Evolutionary conservation across 768 basidiomycete species (phyloP).

Genomic region (Tylopilus sp.): DNA sequence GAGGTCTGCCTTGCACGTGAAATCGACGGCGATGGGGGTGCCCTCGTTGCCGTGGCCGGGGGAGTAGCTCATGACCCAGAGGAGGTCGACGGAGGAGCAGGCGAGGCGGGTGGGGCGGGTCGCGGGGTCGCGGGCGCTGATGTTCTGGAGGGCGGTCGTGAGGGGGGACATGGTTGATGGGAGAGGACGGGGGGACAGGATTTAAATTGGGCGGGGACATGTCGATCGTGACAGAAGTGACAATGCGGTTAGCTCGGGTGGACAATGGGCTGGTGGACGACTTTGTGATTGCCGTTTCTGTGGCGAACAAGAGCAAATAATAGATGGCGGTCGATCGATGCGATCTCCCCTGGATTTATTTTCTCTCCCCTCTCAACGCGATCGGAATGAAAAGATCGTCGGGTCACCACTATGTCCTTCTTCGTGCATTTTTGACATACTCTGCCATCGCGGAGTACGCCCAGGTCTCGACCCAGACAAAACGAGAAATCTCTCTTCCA

Average conservation of each 20-base stretch:
- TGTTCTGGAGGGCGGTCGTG: constrained; percentile 12
- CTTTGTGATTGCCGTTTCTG: constrained; percentile 19
- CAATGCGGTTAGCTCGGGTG: neutral
- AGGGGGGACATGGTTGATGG: neutral
- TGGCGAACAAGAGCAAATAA: constrained; percentile 25
- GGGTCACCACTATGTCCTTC: neutral
- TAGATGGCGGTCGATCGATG: neutral
- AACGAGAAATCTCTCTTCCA: constrained; percentile 6
- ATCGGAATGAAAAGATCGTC: constrained; percentile 13
- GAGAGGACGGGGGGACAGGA: constrained; percentile 5
- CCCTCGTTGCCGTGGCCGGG: constrained; percentile 64
- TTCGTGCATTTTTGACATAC: constrained; percentile 19
- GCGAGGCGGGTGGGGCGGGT: constrained; percentile 29
- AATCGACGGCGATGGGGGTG: constrained; percentile 58
- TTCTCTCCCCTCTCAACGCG: neutral
- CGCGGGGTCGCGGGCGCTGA: constrained; percentile 5
- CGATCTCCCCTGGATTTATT: constrained; percentile 17
- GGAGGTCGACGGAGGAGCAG: constrained; percentile 49
- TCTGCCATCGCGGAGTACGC: constrained; percentile 27
- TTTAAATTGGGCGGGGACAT: constrained; percentile 20
- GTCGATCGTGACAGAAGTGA: constrained; percentile 13
- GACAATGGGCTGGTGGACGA: constrained; percentile 3
- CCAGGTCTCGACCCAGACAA: neutral
- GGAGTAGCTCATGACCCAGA: constrained; percentile 63
- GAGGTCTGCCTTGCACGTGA: constrained; percentile 32